These are phyloP conservation scores for Fusarium paranaense DNA, from an alignment of 2,329 filamentous ascomycete species.

Conservation along the genomic window DNA sequence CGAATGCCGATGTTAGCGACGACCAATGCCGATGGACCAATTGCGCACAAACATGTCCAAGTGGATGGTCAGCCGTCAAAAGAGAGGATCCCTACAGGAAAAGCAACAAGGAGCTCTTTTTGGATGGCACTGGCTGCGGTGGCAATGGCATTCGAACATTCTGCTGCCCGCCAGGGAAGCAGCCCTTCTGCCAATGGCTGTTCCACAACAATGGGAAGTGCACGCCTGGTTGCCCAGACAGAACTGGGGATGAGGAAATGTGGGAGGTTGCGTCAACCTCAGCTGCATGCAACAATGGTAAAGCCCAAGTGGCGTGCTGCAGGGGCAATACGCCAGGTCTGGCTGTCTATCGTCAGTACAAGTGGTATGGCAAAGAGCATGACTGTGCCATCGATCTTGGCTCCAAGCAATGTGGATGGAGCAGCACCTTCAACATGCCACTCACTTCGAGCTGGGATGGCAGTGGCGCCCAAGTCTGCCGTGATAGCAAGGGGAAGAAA, in stretches of 20 bases:
- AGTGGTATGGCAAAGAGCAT: not conserved
- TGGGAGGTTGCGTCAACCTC: not conserved
- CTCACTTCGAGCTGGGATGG: not conserved
- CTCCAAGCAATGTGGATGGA: not conserved
- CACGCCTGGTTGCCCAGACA: not conserved
- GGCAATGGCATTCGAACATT: not conserved
- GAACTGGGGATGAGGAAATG: not conserved
- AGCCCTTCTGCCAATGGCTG: not conserved
- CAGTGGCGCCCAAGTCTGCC: not conserved
- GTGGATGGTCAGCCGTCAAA: not conserved
- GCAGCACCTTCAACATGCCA: not conserved
- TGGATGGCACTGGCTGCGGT: not conserved
- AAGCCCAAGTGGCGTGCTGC: not conserved
- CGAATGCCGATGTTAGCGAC: not conserved
- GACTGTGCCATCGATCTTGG: not conserved
- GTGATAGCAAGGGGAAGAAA: not conserved
- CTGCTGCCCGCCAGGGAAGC: not conserved
- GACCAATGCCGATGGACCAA: not conserved
- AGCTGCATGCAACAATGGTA: not conserved
- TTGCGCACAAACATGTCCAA: not conserved
- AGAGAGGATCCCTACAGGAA: not conserved
- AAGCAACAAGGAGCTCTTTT: not conserved
- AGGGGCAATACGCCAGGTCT: not conserved
- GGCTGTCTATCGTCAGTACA: not conserved
- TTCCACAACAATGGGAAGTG: not conserved